phyloP scores from a whole-genome alignment of 192 early-diverging fungal species.

The Piromyces sp. region DNA sequence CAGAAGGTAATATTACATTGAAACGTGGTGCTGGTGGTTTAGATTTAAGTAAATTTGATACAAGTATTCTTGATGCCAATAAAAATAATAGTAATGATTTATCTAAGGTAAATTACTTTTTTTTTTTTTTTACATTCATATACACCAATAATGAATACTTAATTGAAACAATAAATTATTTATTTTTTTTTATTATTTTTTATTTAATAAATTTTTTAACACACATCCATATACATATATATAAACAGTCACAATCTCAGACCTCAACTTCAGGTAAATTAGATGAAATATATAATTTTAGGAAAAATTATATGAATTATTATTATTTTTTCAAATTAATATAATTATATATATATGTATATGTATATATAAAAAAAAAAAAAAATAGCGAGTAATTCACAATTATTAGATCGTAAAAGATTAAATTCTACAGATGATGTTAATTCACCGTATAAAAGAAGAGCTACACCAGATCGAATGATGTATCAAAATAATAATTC shows the following conservation, averaged over 20 bases:
- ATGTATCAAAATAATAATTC: not conserved
- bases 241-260: no score
- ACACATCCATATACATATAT: no score
- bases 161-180: no score
- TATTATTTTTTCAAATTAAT: no score
- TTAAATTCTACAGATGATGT: not conserved
- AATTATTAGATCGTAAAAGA: not conserved
- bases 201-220: no score
- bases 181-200: no score
- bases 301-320: no score
- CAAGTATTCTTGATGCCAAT: not conserved
- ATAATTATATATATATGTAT: no score
- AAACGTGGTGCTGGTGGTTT: not conserved
- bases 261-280: no score
- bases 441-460: not conserved
- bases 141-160: no score
- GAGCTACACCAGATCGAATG: not conserved
- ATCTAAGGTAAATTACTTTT: not conserved
- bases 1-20: not conserved
- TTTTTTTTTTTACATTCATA: no score
- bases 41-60: not conserved
- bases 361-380: not conserved
- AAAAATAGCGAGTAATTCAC: not conserved
- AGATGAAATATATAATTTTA: no score
- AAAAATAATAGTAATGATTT: not conserved